Base-by-base conservation (phyloP, 169 alveolate genomes). In the Plasmodium inui region DNA sequence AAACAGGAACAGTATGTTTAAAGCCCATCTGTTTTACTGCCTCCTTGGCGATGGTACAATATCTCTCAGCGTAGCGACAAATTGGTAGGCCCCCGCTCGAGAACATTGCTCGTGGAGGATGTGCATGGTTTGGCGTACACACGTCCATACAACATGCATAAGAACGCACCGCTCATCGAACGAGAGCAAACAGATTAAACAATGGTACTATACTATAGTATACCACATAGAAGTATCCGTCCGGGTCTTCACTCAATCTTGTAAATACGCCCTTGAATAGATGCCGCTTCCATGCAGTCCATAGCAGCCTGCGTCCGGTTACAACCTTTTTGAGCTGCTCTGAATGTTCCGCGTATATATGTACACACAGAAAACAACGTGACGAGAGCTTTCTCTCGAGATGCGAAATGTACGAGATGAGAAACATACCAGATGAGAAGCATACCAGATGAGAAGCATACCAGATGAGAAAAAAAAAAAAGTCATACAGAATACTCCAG, bases 21-120 rank as follows among this genome's bases (percentile, higher is more conserved):
- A n/a, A 32, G 22, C 37, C 86, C 57, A 80, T 28, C 41, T 80
- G 86, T 80, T 80, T 80, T 80, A 41, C 34, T 80, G n/a, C 76
- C 76, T 67, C 76, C 41, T 67, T 67, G 76, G 37, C 37, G 37
- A 19, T 19, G 76, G 22, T 67, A 28, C 76, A 67, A 67, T 26
- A 67, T 67, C 30, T 80, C 86, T 34, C 37, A 22, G 30, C 57
- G 37, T 80, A 80, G 61, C 14, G 72, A 80, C 86, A 80, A 80
- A 80, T 80, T 80, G 67, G 30, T 80, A 50, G n/a, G 22, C 44
- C 30, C 61, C 30, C 30, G 37, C 41, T 7, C 3, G n/a, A n/a
- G 76, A 67, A 12, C 76, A 26, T 41, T 22, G 76, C 76, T 26
- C 37, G 39, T 14, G 76, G 41, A 67, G 37, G n/a, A 22, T 67